These are phyloP conservation scores for Zymoseptoria tritici DNA, from an alignment of 2,329 filamentous ascomycete genomes.

Conservation along the genomic window DNA sequence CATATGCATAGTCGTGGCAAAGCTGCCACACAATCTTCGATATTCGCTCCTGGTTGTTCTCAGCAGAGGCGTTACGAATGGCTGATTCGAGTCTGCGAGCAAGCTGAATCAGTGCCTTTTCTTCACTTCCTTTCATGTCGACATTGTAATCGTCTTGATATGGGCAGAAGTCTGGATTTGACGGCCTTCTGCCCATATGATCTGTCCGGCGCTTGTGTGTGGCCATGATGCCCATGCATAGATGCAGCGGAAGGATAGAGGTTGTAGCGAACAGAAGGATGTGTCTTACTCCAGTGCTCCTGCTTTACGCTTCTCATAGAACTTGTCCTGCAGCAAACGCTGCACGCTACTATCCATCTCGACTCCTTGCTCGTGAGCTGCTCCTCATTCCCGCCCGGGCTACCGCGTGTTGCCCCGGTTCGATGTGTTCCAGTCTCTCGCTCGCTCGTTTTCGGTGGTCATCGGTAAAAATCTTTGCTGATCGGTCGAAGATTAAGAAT, in stretches of 20 bases:
- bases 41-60: slow-evolving; percentile 72
- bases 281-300: slow-evolving; percentile 82
- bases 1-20: slow-evolving; percentile 95
- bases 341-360: slow-evolving; percentile 82
- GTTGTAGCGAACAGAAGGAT: neutral
- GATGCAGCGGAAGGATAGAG: neutral
- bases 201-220: neutral
- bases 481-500: neutral
- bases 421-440: neutral
- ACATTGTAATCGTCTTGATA: slow-evolving; percentile 13
- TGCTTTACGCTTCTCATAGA: slow-evolving; percentile 96
- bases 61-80: slow-evolving; percentile 74
- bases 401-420: neutral
- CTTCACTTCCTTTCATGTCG: slow-evolving; percentile 7
- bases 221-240: neutral
- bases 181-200: neutral
- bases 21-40: slow-evolving; percentile 88
- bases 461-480: neutral
- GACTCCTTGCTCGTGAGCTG: neutral
- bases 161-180: slow-evolving; percentile 2
- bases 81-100: slow-evolving; percentile 70
- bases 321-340: slow-evolving; percentile 90
- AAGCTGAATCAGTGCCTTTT: slow-evolving; percentile 12
- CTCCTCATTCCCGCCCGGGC: neutral
- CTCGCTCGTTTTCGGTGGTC: neutral